Evolutionary conservation across 768 basidiomycete genomes (phyloP).

Genomic region (Tricholoma sp.): DNA sequence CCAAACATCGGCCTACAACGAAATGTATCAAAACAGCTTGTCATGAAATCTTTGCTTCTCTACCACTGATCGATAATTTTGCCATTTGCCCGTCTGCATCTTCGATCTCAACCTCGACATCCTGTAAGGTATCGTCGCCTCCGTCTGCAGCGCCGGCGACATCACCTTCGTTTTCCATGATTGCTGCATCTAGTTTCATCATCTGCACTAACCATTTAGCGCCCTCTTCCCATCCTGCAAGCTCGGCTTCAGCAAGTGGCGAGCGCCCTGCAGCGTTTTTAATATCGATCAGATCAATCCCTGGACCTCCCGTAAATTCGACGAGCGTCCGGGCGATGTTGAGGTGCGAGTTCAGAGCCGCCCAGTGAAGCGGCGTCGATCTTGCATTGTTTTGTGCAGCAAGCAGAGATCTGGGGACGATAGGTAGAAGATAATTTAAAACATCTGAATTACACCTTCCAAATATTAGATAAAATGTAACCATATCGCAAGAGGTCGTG

Average conservation of each 20-base stretch:
- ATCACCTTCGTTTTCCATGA: constrained; percentile 27
- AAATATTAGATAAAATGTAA: constrained; percentile 31
- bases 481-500: constrained; percentile 4
- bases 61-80: constrained; percentile 48
- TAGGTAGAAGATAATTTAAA: constrained; percentile 67
- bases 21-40: too few relatives aligned
- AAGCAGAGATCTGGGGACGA: constrained; percentile 49
- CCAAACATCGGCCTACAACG: too few relatives aligned
- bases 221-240: constrained; percentile 78
- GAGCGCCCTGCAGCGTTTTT: constrained; percentile 71
- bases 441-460: constrained; percentile 58
- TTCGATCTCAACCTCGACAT: constrained; percentile 66
- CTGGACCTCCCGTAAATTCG: constrained; percentile 48
- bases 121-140: constrained; percentile 20
- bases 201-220: constrained; percentile 77
- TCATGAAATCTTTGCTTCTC: background rate
- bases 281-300: constrained; percentile 66
- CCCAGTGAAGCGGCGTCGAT: constrained; percentile 92
- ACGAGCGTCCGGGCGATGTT: constrained; percentile 55
- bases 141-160: constrained; percentile 14
- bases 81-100: constrained; percentile 69
- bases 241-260: constrained; percentile 79
- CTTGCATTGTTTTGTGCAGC: constrained; percentile 60
- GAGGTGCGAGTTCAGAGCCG: constrained; percentile 79
- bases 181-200: constrained; percentile 65